Conservation (phyloP, 805 yeast species). For the Pichia manshurica region DNA sequence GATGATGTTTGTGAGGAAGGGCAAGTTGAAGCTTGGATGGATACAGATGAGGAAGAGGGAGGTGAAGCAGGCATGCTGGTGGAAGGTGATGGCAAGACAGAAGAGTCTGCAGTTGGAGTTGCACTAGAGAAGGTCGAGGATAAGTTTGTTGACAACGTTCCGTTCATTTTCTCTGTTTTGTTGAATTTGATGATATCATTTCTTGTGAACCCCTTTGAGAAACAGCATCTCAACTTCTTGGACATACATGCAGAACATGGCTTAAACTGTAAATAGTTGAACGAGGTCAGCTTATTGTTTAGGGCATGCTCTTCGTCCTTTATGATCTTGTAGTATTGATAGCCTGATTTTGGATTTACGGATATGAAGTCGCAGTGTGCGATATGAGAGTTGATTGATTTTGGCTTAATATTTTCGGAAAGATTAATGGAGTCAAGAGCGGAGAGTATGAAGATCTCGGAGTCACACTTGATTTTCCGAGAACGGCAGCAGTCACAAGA, state of each 20-base stretch:
- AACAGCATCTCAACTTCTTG: slow-evolving; percentile 43
- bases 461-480: slow-evolving; percentile 70
- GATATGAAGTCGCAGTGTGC: slow-evolving; percentile 29
- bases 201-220: slow-evolving; percentile 62
- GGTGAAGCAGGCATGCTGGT: slow-evolving; percentile 5
- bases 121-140: not conserved
- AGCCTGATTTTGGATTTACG: slow-evolving; percentile 17
- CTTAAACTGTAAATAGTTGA: slow-evolving; percentile 39
- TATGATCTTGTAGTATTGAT: slow-evolving; percentile 27
- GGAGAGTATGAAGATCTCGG: slow-evolving; percentile 41
- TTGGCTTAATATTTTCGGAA: not conserved
- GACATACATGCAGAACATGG: slow-evolving; percentile 51
- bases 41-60: not conserved
- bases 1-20: not conserved
- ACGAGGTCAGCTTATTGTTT: slow-evolving; percentile 21
- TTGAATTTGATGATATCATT: slow-evolving; percentile 45
- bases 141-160: not conserved
- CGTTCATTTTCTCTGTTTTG: slow-evolving; percentile 21
- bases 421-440: slow-evolving; percentile 14
- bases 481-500: slow-evolving; percentile 67
- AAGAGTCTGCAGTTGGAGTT: slow-evolving; percentile 4
- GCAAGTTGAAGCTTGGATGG: slow-evolving; percentile 7
- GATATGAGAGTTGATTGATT: slow-evolving; percentile 19
- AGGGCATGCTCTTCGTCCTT: slow-evolving; percentile 18
- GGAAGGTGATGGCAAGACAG: slow-evolving; percentile 3